Conservation (phyloP, 768 basidiomycete genomes). For the Kondoa subrosea region DNA sequence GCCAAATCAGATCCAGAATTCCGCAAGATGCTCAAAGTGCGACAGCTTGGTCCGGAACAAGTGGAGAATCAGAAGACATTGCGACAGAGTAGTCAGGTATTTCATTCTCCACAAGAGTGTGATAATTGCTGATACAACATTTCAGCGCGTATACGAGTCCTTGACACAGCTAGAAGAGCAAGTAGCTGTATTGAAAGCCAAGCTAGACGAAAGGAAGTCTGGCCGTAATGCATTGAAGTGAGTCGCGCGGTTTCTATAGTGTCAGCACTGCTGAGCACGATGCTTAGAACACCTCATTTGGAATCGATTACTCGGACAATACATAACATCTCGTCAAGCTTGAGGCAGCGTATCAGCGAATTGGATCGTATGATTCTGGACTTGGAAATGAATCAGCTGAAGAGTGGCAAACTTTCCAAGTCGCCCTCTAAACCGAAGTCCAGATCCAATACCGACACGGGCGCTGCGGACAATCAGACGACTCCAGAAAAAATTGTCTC, state of each 20-base stretch:
- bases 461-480: too few relatives aligned
- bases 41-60: constrained; percentile 76
- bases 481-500: too few relatives aligned
- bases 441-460: neutral
- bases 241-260: too few relatives aligned
- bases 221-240: constrained; percentile 15
- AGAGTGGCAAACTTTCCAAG: neutral
- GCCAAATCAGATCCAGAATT: constrained; percentile 66
- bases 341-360: neutral
- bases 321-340: neutral
- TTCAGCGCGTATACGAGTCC: constrained; percentile 19
- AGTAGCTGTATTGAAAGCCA: constrained; percentile 30
- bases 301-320: neutral
- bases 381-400: neutral
- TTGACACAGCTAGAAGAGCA: constrained; percentile 13
- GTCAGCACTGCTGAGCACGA: neutral
- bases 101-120: neutral
- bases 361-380: neutral
- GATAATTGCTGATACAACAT: neutral
- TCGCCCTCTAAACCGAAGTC: neutral
- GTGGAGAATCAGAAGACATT: constrained; percentile 63
- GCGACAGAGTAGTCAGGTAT: constrained; percentile 41
- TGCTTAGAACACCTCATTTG: neutral
- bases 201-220: constrained; percentile 4
- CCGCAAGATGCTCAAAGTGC: constrained; percentile 51